phyloP scores from a whole-genome alignment of 257 asterid species.

The Gentiana straminea region DNA sequence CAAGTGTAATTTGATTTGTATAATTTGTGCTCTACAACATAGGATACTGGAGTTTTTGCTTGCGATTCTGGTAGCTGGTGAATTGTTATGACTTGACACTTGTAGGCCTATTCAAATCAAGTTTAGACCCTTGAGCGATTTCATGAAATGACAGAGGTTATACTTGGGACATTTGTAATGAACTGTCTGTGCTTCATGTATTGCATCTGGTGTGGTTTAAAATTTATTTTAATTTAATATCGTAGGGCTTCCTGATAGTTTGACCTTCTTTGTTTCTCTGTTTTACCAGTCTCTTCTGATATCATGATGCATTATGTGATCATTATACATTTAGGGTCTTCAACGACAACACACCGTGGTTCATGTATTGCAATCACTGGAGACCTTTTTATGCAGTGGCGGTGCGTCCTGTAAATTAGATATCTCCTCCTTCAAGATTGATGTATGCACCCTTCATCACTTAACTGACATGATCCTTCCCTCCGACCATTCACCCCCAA shows the following conservation, averaged over 20 bases:
- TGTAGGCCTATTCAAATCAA: background rate
- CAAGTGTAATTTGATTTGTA: too few relatives aligned
- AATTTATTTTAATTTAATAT: background rate
- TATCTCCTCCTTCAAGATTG: constrained; percentile 40
- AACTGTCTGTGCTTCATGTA: background rate
- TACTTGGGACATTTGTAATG: background rate
- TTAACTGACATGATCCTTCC: background rate
- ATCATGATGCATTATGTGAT: background rate
- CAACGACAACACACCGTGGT: constrained; percentile 59
- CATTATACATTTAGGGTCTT: constrained; percentile 46
- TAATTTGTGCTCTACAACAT: background rate
- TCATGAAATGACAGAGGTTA: background rate
- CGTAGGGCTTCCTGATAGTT: constrained; percentile 5
- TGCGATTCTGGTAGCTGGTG: background rate
- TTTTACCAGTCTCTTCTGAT: constrained; percentile 5
- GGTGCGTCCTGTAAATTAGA: constrained; percentile 67
- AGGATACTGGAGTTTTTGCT: background rate
- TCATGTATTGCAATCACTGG: constrained; percentile 62
- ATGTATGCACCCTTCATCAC: constrained; percentile 35
- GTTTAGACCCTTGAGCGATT: background rate
- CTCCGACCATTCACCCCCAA: background rate
- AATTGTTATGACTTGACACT: background rate
- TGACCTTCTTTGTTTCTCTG: background rate
- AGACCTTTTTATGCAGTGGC: constrained; percentile 38
- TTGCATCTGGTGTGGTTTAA: background rate